Evolutionary conservation across 2,329 filamentous ascomycete species (phyloP).

Genomic region (Nannizzia gypsea): DNA sequence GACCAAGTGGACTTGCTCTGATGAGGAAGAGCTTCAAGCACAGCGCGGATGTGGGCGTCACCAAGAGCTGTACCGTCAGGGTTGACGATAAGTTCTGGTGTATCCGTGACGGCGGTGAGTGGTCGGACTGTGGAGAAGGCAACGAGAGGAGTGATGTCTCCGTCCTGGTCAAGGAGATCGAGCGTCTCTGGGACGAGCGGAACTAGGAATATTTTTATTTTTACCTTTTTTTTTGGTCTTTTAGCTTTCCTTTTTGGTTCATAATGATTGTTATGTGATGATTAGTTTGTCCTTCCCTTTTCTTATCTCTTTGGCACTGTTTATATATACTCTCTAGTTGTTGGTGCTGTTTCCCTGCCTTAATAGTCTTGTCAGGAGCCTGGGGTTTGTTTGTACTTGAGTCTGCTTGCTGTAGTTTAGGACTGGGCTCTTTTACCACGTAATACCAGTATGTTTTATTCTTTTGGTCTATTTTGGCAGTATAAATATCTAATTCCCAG

Average conservation of each 20-base stretch:
- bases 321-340: background rate
- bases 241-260: background rate
- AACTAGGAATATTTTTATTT: slow-evolving; percentile 14
- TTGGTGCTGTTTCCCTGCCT: background rate
- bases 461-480: background rate
- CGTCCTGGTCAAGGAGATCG: slow-evolving; percentile 64
- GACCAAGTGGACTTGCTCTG: slow-evolving; percentile 40
- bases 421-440: background rate
- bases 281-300: background rate
- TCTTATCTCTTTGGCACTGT: too few species aligned
- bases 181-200: slow-evolving; percentile 49
- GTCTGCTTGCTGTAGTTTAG: background rate
- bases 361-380: background rate
- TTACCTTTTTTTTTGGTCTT: background rate
- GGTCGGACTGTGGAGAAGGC: slow-evolving; percentile 65
- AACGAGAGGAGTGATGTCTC: slow-evolving; percentile 38
- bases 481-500: background rate
- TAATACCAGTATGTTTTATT: background rate
- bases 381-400: background rate
- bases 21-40: slow-evolving; percentile 40
- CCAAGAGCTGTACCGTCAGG: slow-evolving; percentile 65
- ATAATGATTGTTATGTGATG: background rate
- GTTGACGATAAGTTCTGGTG: slow-evolving; percentile 72
- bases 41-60: slow-evolving; percentile 49
- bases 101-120: slow-evolving; percentile 64